Evolutionary conservation across 768 basidiomycete species (phyloP).

Genomic region (Daedaleopsis nitida): DNA sequence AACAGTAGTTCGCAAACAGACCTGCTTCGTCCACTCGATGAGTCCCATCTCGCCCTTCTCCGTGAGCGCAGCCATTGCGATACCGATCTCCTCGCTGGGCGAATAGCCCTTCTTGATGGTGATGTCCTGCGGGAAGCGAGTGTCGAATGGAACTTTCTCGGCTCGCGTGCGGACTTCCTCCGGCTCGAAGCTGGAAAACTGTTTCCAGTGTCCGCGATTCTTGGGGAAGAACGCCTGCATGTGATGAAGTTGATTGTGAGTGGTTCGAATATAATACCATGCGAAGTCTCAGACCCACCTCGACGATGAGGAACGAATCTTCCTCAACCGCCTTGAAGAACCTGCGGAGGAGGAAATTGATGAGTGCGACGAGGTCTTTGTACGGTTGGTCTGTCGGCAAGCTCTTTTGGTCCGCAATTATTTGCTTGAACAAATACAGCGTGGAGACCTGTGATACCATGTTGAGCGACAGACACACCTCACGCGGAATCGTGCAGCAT

Average conservation of each 20-base stretch:
- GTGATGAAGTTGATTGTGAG: background rate
- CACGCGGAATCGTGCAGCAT: background rate
- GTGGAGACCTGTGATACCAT: slow-evolving; percentile 72
- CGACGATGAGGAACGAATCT: slow-evolving; percentile 85
- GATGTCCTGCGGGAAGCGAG: slow-evolving; percentile 63
- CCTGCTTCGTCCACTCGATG: slow-evolving; percentile 82
- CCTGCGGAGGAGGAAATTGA: slow-evolving; percentile 84
- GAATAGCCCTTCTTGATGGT: slow-evolving; percentile 85
- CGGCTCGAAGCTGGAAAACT: slow-evolving; percentile 77
- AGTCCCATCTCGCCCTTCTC: slow-evolving; percentile 64
- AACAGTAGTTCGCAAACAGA: slow-evolving; percentile 39
- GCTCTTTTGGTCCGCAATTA: slow-evolving; percentile 78
- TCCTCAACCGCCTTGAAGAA: slow-evolving; percentile 93
- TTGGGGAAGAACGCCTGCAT: slow-evolving; percentile 85
- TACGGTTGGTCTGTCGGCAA: slow-evolving; percentile 77
- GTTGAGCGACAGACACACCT: background rate
- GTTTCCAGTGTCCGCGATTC: slow-evolving; percentile 85
- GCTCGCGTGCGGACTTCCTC: slow-evolving; percentile 43
- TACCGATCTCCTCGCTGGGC: slow-evolving; percentile 88
- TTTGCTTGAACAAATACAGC: slow-evolving; percentile 82
- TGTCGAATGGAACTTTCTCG: slow-evolving; percentile 40
- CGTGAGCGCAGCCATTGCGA: slow-evolving; percentile 73
- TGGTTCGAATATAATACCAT: background rate
- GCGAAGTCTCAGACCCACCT: slow-evolving; percentile 60
- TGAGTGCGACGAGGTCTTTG: slow-evolving; percentile 81